phyloP scores from a whole-genome alignment of 2,329 filamentous ascomycete genomes.

The Beauveria sp. region DNA sequence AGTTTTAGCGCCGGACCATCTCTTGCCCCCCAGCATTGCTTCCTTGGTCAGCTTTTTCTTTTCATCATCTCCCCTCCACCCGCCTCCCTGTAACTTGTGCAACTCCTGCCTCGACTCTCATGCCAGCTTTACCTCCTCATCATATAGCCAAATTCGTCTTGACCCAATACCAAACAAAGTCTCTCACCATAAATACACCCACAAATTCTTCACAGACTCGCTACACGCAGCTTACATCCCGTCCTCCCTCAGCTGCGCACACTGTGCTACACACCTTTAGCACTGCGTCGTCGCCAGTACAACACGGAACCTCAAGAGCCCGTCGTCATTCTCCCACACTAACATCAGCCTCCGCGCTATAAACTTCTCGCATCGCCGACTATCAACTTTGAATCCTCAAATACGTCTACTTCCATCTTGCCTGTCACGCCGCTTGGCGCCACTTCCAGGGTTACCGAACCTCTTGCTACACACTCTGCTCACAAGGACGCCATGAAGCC shows the following conservation, averaged over 20 bases:
- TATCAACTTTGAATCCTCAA: not conserved
- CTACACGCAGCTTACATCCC: no score
- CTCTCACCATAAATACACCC: not conserved
- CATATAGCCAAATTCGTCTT: not conserved
- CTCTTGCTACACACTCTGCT: not conserved
- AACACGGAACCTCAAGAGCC: not conserved
- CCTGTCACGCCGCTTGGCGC: not conserved
- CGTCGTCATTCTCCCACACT: not conserved
- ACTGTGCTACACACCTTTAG: not conserved
- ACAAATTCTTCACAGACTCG: not conserved
- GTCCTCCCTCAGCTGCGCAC: slow-evolving; percentile 7
- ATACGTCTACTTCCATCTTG: not conserved
- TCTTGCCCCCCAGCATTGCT: slow-evolving; percentile 4
- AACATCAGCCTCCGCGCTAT: not conserved
- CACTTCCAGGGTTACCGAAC: no score
- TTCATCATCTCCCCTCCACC: slow-evolving; percentile 6
- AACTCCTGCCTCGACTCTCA: slow-evolving; percentile 1
- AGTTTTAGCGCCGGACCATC: not conserved
- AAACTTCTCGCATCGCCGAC: not conserved
- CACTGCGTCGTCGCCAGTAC: not conserved
- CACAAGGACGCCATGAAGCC: not conserved
- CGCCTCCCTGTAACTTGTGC: not conserved
- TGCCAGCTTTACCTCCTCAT: not conserved
- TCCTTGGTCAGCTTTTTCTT: not conserved
- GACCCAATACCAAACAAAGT: not conserved